phyloP scores from a whole-genome alignment of 306 rosid species.

The Hippophae tibetana region DNA sequence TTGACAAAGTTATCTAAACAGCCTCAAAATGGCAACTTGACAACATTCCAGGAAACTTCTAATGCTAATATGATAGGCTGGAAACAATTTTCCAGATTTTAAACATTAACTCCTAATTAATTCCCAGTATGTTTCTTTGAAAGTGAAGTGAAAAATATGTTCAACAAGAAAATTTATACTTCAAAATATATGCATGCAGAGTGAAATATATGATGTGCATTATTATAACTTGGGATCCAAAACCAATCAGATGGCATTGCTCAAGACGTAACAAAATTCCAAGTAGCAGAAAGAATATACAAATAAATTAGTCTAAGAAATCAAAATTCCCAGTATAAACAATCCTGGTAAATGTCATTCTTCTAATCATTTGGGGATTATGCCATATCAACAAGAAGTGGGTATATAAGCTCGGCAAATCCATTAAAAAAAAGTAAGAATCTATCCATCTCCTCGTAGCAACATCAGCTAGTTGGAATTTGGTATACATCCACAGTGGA shows the following conservation, averaged over 20 bases:
- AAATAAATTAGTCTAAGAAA: conserved; percentile 28
- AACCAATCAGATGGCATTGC: conserved; percentile 12
- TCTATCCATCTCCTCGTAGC: conserved; percentile 4
- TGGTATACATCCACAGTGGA: conserved; percentile 21
- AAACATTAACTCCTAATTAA: no score
- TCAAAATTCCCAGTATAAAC: conserved; percentile 33
- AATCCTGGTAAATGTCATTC: conserved; percentile 34
- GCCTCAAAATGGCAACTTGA: no score
- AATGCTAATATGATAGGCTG: no score
- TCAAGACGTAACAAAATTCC: conserved; percentile 2
- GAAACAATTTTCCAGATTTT: no score
- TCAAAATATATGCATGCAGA: no score
- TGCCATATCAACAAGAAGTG: conserved; percentile 21
- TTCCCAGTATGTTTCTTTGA: no score
- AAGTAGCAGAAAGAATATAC: conserved; percentile 17
- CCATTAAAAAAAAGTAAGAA: conserved; percentile 2
- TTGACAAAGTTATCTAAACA: no score
- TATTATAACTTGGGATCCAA: neutral
- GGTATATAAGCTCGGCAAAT: conserved; percentile 30
- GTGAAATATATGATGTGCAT: neutral
- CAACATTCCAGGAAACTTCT: no score
- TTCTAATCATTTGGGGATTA: conserved; percentile 16
- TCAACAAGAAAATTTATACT: no score
- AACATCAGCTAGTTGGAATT: conserved; percentile 16
- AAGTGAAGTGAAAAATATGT: no score